These are phyloP conservation scores for Penicillium sp. DNA, from an alignment of 2,329 filamentous ascomycete genomes.

Conservation along the genomic window DNA sequence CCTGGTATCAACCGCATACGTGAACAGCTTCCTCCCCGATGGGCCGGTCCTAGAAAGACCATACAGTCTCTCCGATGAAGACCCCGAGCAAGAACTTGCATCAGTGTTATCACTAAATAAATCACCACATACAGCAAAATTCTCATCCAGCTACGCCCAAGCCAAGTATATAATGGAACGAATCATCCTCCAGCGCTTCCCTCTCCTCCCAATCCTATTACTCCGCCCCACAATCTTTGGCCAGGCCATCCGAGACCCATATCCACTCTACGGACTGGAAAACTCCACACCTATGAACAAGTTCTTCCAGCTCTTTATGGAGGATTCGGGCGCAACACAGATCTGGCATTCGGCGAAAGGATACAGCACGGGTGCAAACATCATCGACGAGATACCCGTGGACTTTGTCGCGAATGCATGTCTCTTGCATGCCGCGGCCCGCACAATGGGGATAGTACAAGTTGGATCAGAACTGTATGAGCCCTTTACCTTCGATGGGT, in stretches of 20 bases:
- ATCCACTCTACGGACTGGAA: constrained; percentile 31
- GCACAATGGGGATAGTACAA: constrained; percentile 31
- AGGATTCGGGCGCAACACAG: constrained; percentile 26
- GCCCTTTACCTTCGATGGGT: constrained; percentile 29
- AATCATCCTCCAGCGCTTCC: constrained; percentile 27
- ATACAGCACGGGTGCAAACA: constrained; percentile 28
- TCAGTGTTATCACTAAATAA: constrained; percentile 19
- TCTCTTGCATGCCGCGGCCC: constrained; percentile 31
- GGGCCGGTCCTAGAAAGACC: constrained; percentile 29
- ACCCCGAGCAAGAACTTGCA: constrained; percentile 30
- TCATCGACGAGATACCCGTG: constrained; percentile 34
- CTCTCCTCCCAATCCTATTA: constrained; percentile 29
- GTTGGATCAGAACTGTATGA: constrained; percentile 31
- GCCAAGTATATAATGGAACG: constrained; percentile 35
- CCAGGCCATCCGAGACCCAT: constrained; percentile 30
- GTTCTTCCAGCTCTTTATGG: constrained; percentile 28
- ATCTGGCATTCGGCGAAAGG: constrained; percentile 32
- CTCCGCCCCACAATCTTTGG: constrained; percentile 35
- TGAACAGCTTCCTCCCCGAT: constrained; percentile 33
- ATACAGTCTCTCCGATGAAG: constrained; percentile 23
- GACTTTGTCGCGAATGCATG: constrained; percentile 36
- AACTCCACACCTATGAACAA: constrained; percentile 34
- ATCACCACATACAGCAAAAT: constrained; percentile 19
- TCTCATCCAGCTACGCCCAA: constrained; percentile 32
- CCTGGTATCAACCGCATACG: constrained; percentile 34